Conservation (phyloP, 768 basidiomycete genomes). For the Rhizopogon sp. region DNA sequence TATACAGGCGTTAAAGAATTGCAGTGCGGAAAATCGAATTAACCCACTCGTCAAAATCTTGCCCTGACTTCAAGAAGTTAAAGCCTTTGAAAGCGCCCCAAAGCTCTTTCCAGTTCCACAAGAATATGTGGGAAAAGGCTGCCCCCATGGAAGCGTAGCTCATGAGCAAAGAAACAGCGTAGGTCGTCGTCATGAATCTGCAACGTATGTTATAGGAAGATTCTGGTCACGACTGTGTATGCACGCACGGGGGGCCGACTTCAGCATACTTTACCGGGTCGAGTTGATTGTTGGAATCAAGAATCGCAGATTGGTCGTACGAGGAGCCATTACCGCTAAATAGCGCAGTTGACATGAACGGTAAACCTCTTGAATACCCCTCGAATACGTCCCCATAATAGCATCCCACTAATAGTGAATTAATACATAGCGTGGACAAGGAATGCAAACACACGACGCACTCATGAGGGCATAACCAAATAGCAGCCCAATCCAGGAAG, state of each 20-base stretch:
- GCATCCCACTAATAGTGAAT: constrained; percentile 1
- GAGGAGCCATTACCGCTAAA: constrained; percentile 24
- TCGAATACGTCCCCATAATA: constrained; percentile 40
- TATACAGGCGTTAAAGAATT: background rate
- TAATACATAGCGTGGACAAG: background rate
- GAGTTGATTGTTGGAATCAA: constrained; percentile 5
- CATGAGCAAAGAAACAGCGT: constrained; percentile 7
- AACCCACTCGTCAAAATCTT: constrained; percentile 4
- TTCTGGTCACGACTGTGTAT: background rate
- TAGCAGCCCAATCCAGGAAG: constrained; percentile 9
- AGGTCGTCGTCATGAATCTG: constrained; percentile 13
- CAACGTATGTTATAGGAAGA: constrained; percentile 3
- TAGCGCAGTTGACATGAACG: constrained; percentile 44
- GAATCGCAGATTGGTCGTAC: constrained; percentile 11
- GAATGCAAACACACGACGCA: constrained; percentile 13
- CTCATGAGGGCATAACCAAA: constrained; percentile 25
- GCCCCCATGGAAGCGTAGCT: constrained; percentile 10
- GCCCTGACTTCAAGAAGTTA: constrained; percentile 21
- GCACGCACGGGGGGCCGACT: constrained; percentile 9
- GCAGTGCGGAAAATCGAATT: background rate
- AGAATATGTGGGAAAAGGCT: constrained; percentile 41
- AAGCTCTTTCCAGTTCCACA: constrained; percentile 51
- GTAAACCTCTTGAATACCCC: constrained; percentile 31
- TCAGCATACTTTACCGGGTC: constrained; percentile 7
- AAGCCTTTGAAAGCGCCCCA: constrained; percentile 15